Conservation (phyloP, 768 basidiomycete genomes). For the Cyathus striatus region DNA sequence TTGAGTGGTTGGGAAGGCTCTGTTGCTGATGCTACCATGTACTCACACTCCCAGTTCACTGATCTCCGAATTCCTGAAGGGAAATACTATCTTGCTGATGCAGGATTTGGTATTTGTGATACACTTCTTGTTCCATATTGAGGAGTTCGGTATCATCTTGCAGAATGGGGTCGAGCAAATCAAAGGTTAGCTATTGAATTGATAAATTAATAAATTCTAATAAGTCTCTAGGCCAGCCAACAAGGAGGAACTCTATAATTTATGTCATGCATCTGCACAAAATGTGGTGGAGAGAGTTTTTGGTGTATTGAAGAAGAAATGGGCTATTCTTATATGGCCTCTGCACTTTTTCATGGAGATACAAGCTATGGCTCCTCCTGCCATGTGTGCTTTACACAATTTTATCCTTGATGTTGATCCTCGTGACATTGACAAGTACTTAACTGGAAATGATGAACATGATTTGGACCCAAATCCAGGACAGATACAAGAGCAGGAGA, state of each 20-base stretch:
- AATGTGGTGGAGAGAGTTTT: slow-evolving; percentile 35
- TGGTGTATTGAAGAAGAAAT: slow-evolving; percentile 18
- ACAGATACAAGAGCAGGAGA: slow-evolving; percentile 3
- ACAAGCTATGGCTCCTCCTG: slow-evolving; percentile 8
- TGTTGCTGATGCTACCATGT: slow-evolving; percentile 24
- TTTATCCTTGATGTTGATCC: slow-evolving; percentile 8
- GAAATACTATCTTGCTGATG: slow-evolving; percentile 26
- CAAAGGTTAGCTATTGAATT: slow-evolving; percentile 5
- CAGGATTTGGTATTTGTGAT: slow-evolving; percentile 25
- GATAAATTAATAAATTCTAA: neutral
- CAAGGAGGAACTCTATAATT: slow-evolving; percentile 28
- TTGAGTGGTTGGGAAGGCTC: slow-evolving; percentile 34
- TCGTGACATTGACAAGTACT: slow-evolving; percentile 4
- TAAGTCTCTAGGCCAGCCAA: slow-evolving; percentile 21
- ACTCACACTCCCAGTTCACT: slow-evolving; percentile 14
- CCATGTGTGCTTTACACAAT: slow-evolving; percentile 6
- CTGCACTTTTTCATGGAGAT: slow-evolving; percentile 6
- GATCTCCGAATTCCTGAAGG: slow-evolving; percentile 23
- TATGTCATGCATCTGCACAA: slow-evolving; percentile 23
- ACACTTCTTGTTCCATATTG: slow-evolving; percentile 27
- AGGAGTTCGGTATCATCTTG: slow-evolving; percentile 26
- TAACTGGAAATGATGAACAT: slow-evolving; percentile 4
- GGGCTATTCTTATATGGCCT: slow-evolving; percentile 1
- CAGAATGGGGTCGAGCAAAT: slow-evolving; percentile 19
- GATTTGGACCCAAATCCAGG: slow-evolving; percentile 3